These are phyloP conservation scores for Crithidia mellificae DNA, from an alignment of 208 protist species.

Conservation along the genomic window DNA sequence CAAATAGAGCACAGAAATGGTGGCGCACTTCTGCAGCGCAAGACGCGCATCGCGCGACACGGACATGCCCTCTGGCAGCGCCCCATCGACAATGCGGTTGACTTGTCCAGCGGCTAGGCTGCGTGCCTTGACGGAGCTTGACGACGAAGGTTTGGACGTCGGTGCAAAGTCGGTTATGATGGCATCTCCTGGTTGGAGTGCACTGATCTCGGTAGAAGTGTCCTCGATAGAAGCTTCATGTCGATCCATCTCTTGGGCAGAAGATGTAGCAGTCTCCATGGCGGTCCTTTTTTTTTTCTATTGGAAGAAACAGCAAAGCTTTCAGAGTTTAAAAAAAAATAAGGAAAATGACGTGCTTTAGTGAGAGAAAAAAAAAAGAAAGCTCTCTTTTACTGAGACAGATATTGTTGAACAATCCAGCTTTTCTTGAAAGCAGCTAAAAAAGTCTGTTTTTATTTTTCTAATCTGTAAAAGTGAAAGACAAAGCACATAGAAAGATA, in stretches of 20 bases:
- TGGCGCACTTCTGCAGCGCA: conserved; percentile 79
- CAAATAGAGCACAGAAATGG: conserved; percentile 70
- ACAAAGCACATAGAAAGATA: no score
- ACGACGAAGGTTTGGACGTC: neutral
- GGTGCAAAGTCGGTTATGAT: neutral
- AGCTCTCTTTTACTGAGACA: no score
- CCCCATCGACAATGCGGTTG: conserved; percentile 54
- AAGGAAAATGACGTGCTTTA: no score
- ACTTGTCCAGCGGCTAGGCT: conserved; percentile 80
- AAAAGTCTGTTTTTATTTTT: no score
- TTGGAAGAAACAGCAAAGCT: no score
- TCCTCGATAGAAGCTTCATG: neutral
- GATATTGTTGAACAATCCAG: no score
- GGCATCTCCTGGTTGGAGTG: neutral
- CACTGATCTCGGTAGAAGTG: neutral
- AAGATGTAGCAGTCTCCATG: neutral
- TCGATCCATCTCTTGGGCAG: neutral
- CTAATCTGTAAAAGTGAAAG: no score
- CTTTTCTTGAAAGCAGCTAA: no score
- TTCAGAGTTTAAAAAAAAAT: no score
- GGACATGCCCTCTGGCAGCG: conserved; percentile 65
- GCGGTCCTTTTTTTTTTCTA: no score
- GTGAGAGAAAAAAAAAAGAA: no score
- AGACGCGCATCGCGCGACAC: conserved; percentile 67
- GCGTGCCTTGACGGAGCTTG: conserved; percentile 20